Percentiles rank a stretch among this genome's conserved stretches.
These are phyloP conservation scores for Phytopythium vexans DNA, from an alignment of 352 stramenopile genomes.

Conservation along the genomic window DNA sequence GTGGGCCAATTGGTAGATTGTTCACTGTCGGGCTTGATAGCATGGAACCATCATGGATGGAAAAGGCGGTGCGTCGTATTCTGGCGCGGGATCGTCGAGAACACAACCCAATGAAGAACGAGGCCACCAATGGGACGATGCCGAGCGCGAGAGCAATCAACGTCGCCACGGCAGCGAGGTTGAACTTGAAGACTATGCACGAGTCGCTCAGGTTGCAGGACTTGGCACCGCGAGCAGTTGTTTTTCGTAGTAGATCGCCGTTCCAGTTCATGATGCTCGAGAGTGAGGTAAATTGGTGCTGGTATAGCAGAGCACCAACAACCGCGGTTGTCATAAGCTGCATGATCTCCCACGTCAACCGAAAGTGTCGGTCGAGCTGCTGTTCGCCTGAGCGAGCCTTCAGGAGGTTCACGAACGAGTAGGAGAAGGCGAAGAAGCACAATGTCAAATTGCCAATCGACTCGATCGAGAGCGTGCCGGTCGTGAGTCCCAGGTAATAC, in stretches of 20 bases:
- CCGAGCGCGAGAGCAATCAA: slow-evolving; percentile 7
- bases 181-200: slow-evolving; percentile 19
- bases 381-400: slow-evolving; percentile 19
- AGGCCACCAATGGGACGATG: slow-evolving; percentile 6
- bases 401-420: slow-evolving; percentile 21
- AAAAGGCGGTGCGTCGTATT: too few relatives aligned
- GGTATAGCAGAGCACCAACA: slow-evolving; percentile 8
- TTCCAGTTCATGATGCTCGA: too few relatives aligned
- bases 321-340: slow-evolving; percentile 14
- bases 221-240: slow-evolving; percentile 10
- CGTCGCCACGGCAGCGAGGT: slow-evolving; percentile 9
- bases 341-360: slow-evolving; percentile 22
- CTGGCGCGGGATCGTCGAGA: too few relatives aligned
- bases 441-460: slow-evolving; percentile 17
- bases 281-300: slow-evolving; percentile 18
- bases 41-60: too few relatives aligned
- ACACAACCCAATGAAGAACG: too few relatives aligned
- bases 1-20: too few relatives aligned
- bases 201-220: slow-evolving; percentile 14
- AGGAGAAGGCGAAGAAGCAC: slow-evolving; percentile 27
- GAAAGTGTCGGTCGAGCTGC: slow-evolving; percentile 21
- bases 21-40: too few relatives aligned
- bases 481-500: slow-evolving; percentile 16
- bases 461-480: slow-evolving; percentile 18
- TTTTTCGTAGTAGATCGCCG: too few relatives aligned